Conservation (phyloP, 306 rosid species). For the Medicago ruthenica region DNA sequence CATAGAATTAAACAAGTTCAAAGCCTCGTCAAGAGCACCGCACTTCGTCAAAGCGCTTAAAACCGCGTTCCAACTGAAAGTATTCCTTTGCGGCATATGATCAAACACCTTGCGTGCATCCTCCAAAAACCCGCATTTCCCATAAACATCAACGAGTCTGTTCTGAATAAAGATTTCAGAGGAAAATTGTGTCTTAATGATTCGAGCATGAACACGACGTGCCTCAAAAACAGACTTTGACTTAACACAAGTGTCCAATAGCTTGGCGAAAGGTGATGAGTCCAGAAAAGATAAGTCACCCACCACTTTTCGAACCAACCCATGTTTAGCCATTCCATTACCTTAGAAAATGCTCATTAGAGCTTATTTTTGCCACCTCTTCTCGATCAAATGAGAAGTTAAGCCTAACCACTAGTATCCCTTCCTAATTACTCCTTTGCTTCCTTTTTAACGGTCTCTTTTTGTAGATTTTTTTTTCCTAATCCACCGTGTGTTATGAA, state of each 20-base stretch:
- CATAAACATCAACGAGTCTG: slow-evolving; percentile 54
- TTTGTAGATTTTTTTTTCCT: too few species aligned
- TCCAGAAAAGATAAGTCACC: slow-evolving; percentile 53
- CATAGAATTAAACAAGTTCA: slow-evolving; percentile 49
- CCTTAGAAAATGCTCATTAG: neutral
- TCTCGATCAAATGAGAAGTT: too few species aligned
- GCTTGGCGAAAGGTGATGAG: slow-evolving; percentile 52
- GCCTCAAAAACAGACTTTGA: slow-evolving; percentile 43
- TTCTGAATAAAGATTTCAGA: slow-evolving; percentile 56
- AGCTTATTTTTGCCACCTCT: too few species aligned
- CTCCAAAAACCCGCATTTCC: slow-evolving; percentile 48
- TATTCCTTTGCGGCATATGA: slow-evolving; percentile 51
- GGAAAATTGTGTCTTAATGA: slow-evolving; percentile 52
- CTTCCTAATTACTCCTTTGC: too few species aligned
- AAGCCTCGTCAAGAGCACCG: slow-evolving; percentile 56
- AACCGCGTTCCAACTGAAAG: slow-evolving; percentile 57
- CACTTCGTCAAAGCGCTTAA: slow-evolving; percentile 45
- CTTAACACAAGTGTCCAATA: slow-evolving; percentile 54
- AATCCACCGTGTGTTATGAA: too few species aligned
- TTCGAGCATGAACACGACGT: slow-evolving; percentile 51
- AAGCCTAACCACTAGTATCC: too few species aligned
- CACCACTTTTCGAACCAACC: slow-evolving; percentile 42
- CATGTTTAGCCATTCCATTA: slow-evolving; percentile 53
- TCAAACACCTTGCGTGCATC: slow-evolving; percentile 54
- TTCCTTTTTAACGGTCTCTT: too few species aligned